Percentiles rank a stretch among this genome's conserved stretches.
phyloP scores from a whole-genome alignment of 2,329 filamentous ascomycete genomes.

The Trichoderma lentiforme region DNA sequence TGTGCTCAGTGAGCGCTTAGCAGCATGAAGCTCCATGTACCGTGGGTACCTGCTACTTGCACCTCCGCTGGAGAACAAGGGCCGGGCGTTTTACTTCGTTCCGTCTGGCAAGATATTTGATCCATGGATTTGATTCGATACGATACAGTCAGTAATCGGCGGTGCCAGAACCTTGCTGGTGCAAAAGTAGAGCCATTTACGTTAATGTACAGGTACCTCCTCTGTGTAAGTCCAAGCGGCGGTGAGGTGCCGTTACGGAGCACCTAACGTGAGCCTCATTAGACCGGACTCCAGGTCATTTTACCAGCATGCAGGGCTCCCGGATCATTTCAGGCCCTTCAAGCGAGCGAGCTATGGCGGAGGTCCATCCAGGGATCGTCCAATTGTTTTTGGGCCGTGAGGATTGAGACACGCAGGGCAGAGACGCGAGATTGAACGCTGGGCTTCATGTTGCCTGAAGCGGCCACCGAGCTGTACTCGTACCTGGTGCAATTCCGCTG shows the following conservation, averaged over 20 bases:
- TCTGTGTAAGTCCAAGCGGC: slow-evolving; percentile 4
- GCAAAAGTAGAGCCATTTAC: not conserved
- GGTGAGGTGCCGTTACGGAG: slow-evolving; percentile 6
- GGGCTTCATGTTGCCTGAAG: not conserved
- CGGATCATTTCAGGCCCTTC: not conserved
- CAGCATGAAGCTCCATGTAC: not conserved
- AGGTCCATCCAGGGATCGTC: not conserved
- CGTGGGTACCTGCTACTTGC: not conserved
- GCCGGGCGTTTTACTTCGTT: not conserved
- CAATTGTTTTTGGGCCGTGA: not conserved
- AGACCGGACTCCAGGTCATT: not conserved
- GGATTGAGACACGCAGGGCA: slow-evolving; percentile 13
- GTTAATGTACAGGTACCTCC: not conserved
- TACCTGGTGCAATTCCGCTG: not conserved
- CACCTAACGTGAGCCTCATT: slow-evolving; percentile 8
- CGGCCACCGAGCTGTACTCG: not conserved
- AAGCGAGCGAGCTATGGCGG: not conserved
- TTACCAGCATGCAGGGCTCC: not conserved
- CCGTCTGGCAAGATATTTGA: not conserved
- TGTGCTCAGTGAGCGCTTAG: slow-evolving; percentile 19
- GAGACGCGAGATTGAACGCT: slow-evolving; percentile 1
- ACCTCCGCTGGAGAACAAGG: not conserved
- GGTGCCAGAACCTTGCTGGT: not conserved
- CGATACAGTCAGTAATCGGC: not conserved
- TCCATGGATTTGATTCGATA: not conserved